Evolutionary conservation across 768 basidiomycete species (phyloP).

Genomic region (Pisolithus sp.): DNA sequence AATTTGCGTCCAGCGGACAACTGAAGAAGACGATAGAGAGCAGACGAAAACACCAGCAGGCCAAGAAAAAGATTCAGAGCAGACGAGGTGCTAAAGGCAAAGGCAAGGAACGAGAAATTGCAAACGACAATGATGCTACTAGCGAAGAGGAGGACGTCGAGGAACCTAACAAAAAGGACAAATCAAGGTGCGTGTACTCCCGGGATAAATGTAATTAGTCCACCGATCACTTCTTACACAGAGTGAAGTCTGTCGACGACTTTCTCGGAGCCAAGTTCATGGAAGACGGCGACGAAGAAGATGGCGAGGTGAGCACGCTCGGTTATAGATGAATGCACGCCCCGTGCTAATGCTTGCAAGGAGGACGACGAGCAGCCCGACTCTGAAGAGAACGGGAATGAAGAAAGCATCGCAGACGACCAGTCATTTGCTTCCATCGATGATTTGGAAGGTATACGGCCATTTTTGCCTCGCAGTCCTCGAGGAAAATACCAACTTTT

Average conservation of each 20-base stretch:
- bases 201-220: background rate
- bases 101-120: conserved; percentile 12
- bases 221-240: conserved; percentile 4
- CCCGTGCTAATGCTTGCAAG: conserved; percentile 10
- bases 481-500: background rate
- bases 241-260: conserved; percentile 57
- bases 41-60: conserved; percentile 74
- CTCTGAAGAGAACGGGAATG: conserved; percentile 35
- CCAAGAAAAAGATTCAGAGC: conserved; percentile 62
- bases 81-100: conserved; percentile 42
- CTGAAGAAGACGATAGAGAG: conserved; percentile 82
- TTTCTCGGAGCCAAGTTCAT: conserved; percentile 69
- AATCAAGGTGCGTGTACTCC: conserved; percentile 8
- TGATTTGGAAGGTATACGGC: conserved; percentile 55
- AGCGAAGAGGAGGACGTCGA: conserved; percentile 28
- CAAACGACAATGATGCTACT: conserved; percentile 21
- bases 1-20: conserved; percentile 84
- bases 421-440: conserved; percentile 76
- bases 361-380: conserved; percentile 19
- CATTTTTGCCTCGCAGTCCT: background rate
- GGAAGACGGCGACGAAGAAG: conserved; percentile 54
- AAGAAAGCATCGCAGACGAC: conserved; percentile 43
- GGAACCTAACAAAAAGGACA: background rate
- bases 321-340: background rate
- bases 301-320: conserved; percentile 33